Conservation (phyloP, 208 protist genomes). For the Sergeia podlipaevii region DNA sequence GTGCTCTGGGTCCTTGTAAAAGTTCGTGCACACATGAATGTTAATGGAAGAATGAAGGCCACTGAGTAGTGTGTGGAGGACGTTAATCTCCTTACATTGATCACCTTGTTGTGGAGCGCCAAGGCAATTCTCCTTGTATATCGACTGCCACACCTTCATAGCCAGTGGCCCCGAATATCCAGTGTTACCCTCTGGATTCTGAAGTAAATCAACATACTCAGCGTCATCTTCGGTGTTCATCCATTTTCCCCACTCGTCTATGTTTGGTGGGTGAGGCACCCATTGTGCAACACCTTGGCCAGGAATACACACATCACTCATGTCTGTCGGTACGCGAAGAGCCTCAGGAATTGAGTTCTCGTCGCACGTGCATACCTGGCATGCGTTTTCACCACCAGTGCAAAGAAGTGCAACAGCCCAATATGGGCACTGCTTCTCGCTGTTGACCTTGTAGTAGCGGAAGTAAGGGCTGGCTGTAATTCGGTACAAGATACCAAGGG, state of each 20-base stretch:
- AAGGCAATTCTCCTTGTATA: constrained; percentile 86
- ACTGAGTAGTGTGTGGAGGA: constrained; percentile 74
- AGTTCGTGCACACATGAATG: constrained; percentile 83
- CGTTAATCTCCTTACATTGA: constrained; percentile 49
- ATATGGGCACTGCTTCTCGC: constrained; percentile 76
- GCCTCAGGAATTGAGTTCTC: constrained; percentile 61
- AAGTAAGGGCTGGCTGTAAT: constrained; percentile 78
- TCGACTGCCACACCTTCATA: constrained; percentile 70
- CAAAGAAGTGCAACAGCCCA: constrained; percentile 84
- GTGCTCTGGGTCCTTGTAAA: constrained; percentile 62
- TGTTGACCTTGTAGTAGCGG: constrained; percentile 88
- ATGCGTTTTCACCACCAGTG: constrained; percentile 68
- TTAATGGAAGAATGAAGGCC: constrained; percentile 88
- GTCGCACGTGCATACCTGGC: constrained; percentile 80
- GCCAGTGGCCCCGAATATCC: constrained; percentile 80
- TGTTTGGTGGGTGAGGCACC: constrained; percentile 21
- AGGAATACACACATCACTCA: constrained; percentile 61
- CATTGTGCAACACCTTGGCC: constrained; percentile 25
- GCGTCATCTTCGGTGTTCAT: constrained; percentile 35
- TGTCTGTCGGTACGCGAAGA: constrained; percentile 56
- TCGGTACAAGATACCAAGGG: constrained; percentile 59
- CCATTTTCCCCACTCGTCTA: constrained; percentile 57
- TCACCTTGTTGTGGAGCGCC: constrained; percentile 10
- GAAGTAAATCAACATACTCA: constrained; percentile 77
- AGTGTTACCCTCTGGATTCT: constrained; percentile 85